Base-by-base conservation (phyloP, 192 early-diverging fungal genomes). In the Coemansia sp. region DNA sequence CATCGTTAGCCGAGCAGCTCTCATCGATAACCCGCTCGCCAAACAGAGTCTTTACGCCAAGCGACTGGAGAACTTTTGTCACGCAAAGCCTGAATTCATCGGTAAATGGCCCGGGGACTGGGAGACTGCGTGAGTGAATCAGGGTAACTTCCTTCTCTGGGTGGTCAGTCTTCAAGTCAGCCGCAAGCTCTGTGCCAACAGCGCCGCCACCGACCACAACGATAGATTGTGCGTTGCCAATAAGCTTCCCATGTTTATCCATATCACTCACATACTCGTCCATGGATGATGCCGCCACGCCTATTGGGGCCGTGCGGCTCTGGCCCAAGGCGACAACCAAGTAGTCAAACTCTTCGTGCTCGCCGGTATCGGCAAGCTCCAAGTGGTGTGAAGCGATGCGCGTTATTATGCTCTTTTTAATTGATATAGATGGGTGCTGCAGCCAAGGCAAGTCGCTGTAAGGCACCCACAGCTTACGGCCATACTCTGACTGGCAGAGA, bases 181-280 rank as follows among this genome's bases (percentile, higher is more conserved):
- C 86, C 0, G 86, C 87, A 37, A 90, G 42, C 62, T 94, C 90
- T 13, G 86, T 59, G 19, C 88, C 91, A 7, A 87, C 83, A 14
- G 86, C 85, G 15, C 90, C 90, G 5, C 81, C 90, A 11, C 90
- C 90, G 29, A 86, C 80, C 9, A 91, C 59, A 3, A 88, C 52
- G n/a, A 88, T 65, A 3, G 72, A 79, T 30, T 79, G 53, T 6
- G 85, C 70, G n/a, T 65, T 51, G 14, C 56, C 52, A 42, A 91
- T 55, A 0, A 26, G 23, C 2, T 3, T 11, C 15, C 63, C 53
- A 26, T 68, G 60, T 17, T 34, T 58, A 21, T 43, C 49, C 51
- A 70, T 60, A 0, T 36, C 56, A 3, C 37, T 15, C n/a, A 78
- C n/a, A 14, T 62, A 67, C 40, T 68, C 68, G 25, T 37, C 48